Evolutionary conservation across 108 stramenopile species (phyloP).

Genomic region (Stephanodiscus minutulus): DNA sequence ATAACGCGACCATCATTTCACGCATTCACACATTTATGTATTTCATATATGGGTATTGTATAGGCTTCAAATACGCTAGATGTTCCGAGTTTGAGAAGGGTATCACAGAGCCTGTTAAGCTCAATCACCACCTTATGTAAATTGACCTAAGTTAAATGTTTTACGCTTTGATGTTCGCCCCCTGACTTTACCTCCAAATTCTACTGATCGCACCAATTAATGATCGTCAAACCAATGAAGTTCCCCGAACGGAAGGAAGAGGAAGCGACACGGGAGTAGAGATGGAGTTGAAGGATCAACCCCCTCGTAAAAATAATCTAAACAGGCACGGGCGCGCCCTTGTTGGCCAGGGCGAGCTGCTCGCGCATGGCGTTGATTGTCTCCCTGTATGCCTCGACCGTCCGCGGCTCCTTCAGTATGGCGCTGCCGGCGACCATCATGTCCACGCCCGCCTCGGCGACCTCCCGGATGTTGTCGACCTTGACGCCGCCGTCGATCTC

Average conservation of each 20-base stretch:
- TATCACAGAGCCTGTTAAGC: too few species aligned
- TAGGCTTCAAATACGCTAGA: too few species aligned
- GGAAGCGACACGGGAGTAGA: background rate
- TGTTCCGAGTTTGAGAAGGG: too few species aligned
- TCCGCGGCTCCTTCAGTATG: slow-evolving; percentile 96
- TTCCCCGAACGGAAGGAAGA: background rate
- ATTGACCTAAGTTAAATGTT: too few species aligned
- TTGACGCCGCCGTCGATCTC: slow-evolving; percentile 96
- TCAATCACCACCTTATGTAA: too few species aligned
- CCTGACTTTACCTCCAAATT: background rate
- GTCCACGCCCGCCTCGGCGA: slow-evolving; percentile 97
- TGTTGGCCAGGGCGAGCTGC: slow-evolving; percentile 68
- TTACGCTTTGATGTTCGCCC: too few species aligned
- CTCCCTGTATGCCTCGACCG: slow-evolving; percentile 92
- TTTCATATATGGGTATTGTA: too few species aligned
- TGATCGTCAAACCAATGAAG: background rate
- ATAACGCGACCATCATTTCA: too few species aligned
- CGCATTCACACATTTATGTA: too few species aligned
- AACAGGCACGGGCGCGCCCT: background rate
- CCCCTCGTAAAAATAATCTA: background rate
- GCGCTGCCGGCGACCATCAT: slow-evolving; percentile 98
- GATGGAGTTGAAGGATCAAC: background rate
- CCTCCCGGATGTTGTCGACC: slow-evolving; percentile 94
- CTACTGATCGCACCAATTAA: too few species aligned
- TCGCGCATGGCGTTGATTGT: slow-evolving; percentile 96